phyloP scores from a whole-genome alignment of 148 eudicot genomes.

The Fagopyrum homotropicum region DNA sequence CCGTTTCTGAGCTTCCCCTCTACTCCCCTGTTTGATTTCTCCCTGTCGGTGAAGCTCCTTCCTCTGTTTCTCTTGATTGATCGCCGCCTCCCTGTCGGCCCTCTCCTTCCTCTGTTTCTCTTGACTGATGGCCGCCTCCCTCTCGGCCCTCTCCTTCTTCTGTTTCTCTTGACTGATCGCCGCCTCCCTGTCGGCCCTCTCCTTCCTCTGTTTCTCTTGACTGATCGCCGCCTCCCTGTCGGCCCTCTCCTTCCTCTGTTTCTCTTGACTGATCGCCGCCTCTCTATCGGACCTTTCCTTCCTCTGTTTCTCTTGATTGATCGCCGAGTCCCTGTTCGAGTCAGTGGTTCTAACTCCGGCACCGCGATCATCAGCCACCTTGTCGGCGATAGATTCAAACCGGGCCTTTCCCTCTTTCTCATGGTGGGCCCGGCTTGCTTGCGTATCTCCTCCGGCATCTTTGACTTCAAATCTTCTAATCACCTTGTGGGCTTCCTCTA shows the following conservation, averaged over 20 bases:
- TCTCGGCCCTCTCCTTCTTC: background rate
- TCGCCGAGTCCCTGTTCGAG: background rate
- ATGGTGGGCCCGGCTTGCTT: constrained; percentile 10
- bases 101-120: background rate
- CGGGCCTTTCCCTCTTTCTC: constrained; percentile 16
- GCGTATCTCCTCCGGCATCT: background rate
- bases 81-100: background rate
- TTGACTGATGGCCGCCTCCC: background rate
- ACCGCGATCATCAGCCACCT: constrained; percentile 15
- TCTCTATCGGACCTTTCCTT: background rate
- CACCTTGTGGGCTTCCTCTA: constrained; percentile 7
- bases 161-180: background rate
- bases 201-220: background rate
- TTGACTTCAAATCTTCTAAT: background rate
- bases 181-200: background rate
- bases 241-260: background rate
- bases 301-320: background rate
- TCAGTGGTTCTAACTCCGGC: constrained; percentile 6
- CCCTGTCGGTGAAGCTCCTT: background rate
- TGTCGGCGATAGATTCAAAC: constrained; percentile 33
- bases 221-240: background rate
- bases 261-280: background rate
- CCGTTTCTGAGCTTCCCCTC: background rate
- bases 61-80: background rate
- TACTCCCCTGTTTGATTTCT: background rate